These are phyloP conservation scores for Blastobotrys aristatus DNA, from an alignment of 1,139 yeast genomes.

Conservation along the genomic window DNA sequence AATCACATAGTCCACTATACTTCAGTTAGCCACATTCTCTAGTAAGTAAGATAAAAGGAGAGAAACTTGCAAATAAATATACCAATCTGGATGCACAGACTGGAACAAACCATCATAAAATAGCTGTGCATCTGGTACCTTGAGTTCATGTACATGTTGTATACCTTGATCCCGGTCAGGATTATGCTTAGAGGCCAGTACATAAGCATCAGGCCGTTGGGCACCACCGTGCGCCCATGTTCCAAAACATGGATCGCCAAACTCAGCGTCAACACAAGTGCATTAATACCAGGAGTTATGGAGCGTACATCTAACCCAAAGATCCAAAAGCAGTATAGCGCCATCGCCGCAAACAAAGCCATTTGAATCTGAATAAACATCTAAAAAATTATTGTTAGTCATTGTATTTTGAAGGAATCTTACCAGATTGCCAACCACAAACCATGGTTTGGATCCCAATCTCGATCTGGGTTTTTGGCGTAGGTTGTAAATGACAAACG, in stretches of 20 bases:
- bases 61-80: constrained; percentile 9
- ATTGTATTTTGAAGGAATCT: too few relatives aligned
- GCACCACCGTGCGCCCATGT: constrained; percentile 55
- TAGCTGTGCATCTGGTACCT: constrained; percentile 1
- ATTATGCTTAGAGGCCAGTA: constrained; percentile 63
- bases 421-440: constrained; percentile 40
- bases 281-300: constrained; percentile 18
- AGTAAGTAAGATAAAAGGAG: not conserved
- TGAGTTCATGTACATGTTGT: constrained; percentile 23
- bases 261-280: constrained; percentile 1
- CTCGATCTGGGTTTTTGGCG: not conserved
- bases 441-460: constrained; percentile 26
- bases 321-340: not conserved
- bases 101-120: constrained; percentile 9
- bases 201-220: constrained; percentile 60
- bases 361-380: constrained; percentile 2
- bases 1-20: constrained; percentile 19
- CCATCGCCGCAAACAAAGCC: not conserved
- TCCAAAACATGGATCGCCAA: constrained; percentile 56
- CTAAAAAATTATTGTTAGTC: not conserved
- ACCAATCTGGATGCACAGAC: constrained; percentile 11
- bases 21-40: not conserved
- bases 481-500: constrained; percentile 35
- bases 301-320: constrained; percentile 24
- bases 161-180: constrained; percentile 43